A percentile compares a stretch with the other conserved stretches of the same genome.
These are phyloP conservation scores for Bryum argenteum DNA, from an alignment of 225 moss, liverwort and hornwort genomes.

Conservation along the genomic window DNA sequence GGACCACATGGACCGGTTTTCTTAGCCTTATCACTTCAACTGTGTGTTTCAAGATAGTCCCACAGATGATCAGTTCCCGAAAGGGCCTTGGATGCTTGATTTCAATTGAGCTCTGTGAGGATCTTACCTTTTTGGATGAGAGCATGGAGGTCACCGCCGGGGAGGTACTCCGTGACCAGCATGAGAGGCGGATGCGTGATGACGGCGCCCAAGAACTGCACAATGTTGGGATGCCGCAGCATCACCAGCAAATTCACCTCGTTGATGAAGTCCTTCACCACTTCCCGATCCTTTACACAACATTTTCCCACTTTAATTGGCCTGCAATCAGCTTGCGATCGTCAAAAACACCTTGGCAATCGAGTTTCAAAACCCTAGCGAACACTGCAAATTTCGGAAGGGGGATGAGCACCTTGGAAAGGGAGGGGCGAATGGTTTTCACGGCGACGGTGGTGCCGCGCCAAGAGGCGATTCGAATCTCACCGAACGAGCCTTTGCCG, in stretches of 20 bases:
- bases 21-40: no score
- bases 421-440: conserved; percentile 76
- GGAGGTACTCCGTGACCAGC: conserved; percentile 78
- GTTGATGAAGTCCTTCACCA: conserved; percentile 80
- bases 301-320: conserved; percentile 18
- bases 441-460: conserved; percentile 87
- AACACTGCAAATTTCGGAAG: background rate
- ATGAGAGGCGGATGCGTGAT: conserved; percentile 66
- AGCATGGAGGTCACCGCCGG: conserved; percentile 77
- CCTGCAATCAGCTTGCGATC: conserved; percentile 18
- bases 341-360: conserved; percentile 1
- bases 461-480: conserved; percentile 71
- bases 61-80: no score
- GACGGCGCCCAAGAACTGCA: conserved; percentile 81
- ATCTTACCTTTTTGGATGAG: conserved; percentile 45
- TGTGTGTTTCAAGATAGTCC: no score
- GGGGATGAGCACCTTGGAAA: conserved; percentile 40
- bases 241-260: conserved; percentile 87
- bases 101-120: no score
- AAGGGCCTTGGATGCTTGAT: no score
- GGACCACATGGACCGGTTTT: no score
- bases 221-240: conserved; percentile 87
- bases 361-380: no score
- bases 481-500: conserved; percentile 94
- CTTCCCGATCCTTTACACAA: conserved; percentile 50